Evolutionary conservation across 2,329 filamentous ascomycete genomes (phyloP), one percentile per base, ranked within the genome.

Genomic region (Zymoseptoria crescenta): DNA sequence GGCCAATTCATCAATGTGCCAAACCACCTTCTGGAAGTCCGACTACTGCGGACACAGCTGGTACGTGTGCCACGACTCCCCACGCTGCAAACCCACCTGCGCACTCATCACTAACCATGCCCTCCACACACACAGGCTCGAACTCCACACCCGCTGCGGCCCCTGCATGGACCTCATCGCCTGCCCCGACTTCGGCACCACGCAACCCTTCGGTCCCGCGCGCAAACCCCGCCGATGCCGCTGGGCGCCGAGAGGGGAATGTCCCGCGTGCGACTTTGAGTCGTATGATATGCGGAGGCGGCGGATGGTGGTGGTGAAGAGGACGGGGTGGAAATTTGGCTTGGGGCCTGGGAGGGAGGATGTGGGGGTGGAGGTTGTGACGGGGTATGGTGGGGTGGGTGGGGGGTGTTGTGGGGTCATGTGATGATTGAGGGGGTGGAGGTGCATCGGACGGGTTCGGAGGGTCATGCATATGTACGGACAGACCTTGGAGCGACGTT

Each of bases 41-140:
- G 68, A 70, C 6, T 73, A 70, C 54, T 82, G 80, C 67, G 67
- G 68, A 7, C 79, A 81, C 62, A 70, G 74, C 28, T 83, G 79
- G 79, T 70, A 65, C 52, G 24, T 6, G 10, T 10, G n/a, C 20
- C 48, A 48, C 19, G 30, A 29, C 19, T 19, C 4, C 8, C 16
- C 5, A 16, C 20, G 10, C 54, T n/a, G 19, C 16, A 9, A 45
- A 24, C 2, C 21, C 45, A 29, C 16, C 59, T 52, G 29, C 24
- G 2, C 2, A 24, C 24, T 24, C 24, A n/a, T 24, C 24, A 4
- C 24, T 24, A 24, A 24, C 24, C 2, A 24, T 24, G 60, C 21
- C 45, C 8, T 10, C 35, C 35, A 16, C 35, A 9, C 49, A 9
- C 19, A 24, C 3, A 70, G 68, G 68, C 68, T 81, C 56, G 75